phyloP scores from a whole-genome alignment of 1,284 basidiomycete species.

The Ganoderma resinaceum region DNA sequence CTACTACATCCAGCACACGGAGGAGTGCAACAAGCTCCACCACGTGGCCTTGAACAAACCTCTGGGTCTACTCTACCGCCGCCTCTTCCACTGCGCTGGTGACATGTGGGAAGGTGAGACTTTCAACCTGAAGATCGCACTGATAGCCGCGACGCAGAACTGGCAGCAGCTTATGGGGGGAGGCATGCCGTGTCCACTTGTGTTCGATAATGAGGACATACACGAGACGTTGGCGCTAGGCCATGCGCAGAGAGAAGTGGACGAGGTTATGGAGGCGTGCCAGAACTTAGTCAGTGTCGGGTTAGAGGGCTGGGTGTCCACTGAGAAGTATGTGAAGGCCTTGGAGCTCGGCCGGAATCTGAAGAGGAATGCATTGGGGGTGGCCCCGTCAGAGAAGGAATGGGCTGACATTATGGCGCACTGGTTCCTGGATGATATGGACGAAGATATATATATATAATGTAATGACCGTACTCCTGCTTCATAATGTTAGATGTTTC shows the following conservation, averaged over 20 bases:
- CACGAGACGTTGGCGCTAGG: background rate
- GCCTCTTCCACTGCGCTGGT: conserved; percentile 50
- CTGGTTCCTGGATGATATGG: background rate
- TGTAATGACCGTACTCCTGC: no score
- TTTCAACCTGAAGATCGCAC: conserved; percentile 45
- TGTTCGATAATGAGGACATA: background rate
- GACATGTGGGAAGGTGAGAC: conserved; percentile 56
- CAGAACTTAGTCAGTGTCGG: background rate
- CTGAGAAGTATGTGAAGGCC: background rate
- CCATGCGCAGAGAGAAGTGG: background rate
- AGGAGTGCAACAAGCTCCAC: conserved; percentile 49
- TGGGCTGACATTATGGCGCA: background rate
- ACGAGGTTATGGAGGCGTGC: background rate
- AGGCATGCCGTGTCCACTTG: conserved; percentile 11
- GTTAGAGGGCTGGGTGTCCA: background rate
- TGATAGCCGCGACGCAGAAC: conserved; percentile 46
- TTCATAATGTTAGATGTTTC: no score
- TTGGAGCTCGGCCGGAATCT: background rate
- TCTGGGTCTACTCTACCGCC: conserved; percentile 40
- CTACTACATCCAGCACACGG: conserved; percentile 52
- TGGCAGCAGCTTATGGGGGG: conserved; percentile 48
- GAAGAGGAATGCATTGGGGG: background rate
- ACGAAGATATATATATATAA: background rate
- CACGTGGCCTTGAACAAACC: conserved; percentile 45
- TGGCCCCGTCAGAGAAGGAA: background rate